Evolutionary conservation across 331 rosid species (phyloP).

Genomic region (Saraca asoca): DNA sequence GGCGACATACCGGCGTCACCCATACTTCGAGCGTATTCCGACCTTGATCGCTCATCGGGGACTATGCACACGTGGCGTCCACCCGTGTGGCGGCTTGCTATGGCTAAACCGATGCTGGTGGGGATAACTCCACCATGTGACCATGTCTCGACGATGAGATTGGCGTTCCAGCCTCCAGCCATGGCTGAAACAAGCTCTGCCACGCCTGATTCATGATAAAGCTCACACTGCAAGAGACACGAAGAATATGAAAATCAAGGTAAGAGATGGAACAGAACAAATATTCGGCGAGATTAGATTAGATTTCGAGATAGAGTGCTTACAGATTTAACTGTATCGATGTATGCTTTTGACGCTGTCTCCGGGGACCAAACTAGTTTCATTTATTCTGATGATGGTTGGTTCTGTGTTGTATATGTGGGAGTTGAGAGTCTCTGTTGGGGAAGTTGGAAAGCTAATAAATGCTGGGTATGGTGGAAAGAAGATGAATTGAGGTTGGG

Average conservation of each 20-base stretch:
- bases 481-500: too few relatives aligned
- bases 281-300: background rate
- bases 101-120: slow-evolving; percentile 70
- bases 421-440: too few relatives aligned
- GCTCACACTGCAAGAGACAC: slow-evolving; percentile 47
- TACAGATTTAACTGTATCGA: slow-evolving; percentile 59
- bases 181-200: slow-evolving; percentile 86
- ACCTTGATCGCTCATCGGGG: slow-evolving; percentile 66
- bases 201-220: slow-evolving; percentile 68
- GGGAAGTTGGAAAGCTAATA: too few relatives aligned
- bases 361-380: slow-evolving; percentile 66
- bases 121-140: slow-evolving; percentile 69
- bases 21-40: slow-evolving; percentile 60
- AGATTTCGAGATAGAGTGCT: slow-evolving; percentile 10
- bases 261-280: background rate
- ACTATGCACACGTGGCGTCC: slow-evolving; percentile 85
- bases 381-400: slow-evolving; percentile 23
- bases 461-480: too few relatives aligned
- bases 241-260: background rate
- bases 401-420: too few relatives aligned
- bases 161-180: slow-evolving; percentile 95
- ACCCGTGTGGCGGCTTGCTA: slow-evolving; percentile 69
- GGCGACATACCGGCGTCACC: slow-evolving; percentile 43
- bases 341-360: slow-evolving; percentile 52
- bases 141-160: slow-evolving; percentile 92